A percentile compares a stretch with the other conserved stretches of the same genome.
These are phyloP conservation scores for Coemansia sp. DNA, from an alignment of 192 early-diverging fungal genomes.

Conservation along the genomic window DNA sequence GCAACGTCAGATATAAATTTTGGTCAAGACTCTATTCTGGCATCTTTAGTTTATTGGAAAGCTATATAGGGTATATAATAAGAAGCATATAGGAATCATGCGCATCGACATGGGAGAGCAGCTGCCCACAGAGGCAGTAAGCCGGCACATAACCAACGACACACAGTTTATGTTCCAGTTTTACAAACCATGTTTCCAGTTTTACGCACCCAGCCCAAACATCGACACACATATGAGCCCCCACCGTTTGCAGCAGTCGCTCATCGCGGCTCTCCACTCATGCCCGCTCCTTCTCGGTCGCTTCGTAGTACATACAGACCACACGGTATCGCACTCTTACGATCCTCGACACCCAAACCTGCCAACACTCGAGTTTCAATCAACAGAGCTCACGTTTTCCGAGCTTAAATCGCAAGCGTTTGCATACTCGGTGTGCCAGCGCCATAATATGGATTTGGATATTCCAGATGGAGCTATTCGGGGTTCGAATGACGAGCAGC, in stretches of 20 bases:
- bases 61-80: too few species aligned
- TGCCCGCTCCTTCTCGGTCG: slow-evolving; percentile 33
- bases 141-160: slow-evolving; percentile 25
- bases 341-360: slow-evolving; percentile 14
- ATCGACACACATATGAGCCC: slow-evolving; percentile 9
- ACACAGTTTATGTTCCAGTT: slow-evolving; percentile 56
- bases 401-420: slow-evolving; percentile 17
- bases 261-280: slow-evolving; percentile 20
- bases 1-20: too few species aligned
- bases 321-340: slow-evolving; percentile 24
- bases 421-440: slow-evolving; percentile 21
- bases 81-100: neutral
- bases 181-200: slow-evolving; percentile 49
- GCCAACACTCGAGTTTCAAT: slow-evolving; percentile 37
- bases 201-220: slow-evolving; percentile 17
- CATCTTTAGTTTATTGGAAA: too few species aligned
- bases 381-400: slow-evolving; percentile 2
- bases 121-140: slow-evolving; percentile 12
- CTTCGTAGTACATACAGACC: slow-evolving; percentile 22
- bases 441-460: slow-evolving; percentile 18
- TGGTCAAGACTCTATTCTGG: too few species aligned
- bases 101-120: slow-evolving; percentile 19
- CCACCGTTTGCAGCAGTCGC: slow-evolving; percentile 7
- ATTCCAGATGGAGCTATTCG: slow-evolving; percentile 34
- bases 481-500: slow-evolving; percentile 1